A percentile compares a stretch with the other conserved stretches of the same genome.
Conservation (phyloP, 192 early-diverging fungal genomes). For the Gaertneriomyces semiglobifer region DNA sequence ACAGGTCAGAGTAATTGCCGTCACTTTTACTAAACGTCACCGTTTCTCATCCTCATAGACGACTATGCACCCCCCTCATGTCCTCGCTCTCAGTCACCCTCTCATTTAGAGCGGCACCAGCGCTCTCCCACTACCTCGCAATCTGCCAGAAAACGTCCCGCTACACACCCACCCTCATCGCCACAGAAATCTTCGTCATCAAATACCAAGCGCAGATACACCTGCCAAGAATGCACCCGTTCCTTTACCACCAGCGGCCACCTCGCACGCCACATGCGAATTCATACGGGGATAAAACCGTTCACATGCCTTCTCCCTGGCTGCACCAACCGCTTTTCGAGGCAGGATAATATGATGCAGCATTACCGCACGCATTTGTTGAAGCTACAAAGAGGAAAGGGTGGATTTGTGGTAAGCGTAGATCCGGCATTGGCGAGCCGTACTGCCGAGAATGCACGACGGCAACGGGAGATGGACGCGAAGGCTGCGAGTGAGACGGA, state of each 20-base stretch:
- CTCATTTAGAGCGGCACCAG: too few relatives aligned
- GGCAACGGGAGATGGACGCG: too few relatives aligned
- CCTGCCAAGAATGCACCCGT: constrained; percentile 13
- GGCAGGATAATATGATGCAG: constrained; percentile 45
- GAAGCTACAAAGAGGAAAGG: constrained; percentile 38
- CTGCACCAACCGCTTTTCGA: constrained; percentile 28
- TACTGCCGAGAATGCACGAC: too few relatives aligned
- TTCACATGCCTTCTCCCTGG: constrained; percentile 27
- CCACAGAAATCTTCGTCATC: too few relatives aligned
- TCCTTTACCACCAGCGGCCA: constrained; percentile 23
- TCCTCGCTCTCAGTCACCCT: too few relatives aligned
- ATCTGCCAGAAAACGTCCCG: too few relatives aligned
- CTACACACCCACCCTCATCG: too few relatives aligned
- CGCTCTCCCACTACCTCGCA: too few relatives aligned
- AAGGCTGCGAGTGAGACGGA: too few relatives aligned
- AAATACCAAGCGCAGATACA: not conserved
- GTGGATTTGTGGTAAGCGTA: too few relatives aligned
- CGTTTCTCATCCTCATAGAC: not conserved
- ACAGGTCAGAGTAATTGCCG: not conserved
- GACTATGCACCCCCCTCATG: too few relatives aligned
- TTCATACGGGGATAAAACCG: constrained; percentile 36
- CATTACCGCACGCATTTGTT: constrained; percentile 37
- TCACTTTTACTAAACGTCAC: not conserved
- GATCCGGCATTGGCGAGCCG: too few relatives aligned
- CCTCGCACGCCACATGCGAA: constrained; percentile 17